Conservation (phyloP, 768 basidiomycete genomes). For the Cystoderma amianthinum region DNA sequence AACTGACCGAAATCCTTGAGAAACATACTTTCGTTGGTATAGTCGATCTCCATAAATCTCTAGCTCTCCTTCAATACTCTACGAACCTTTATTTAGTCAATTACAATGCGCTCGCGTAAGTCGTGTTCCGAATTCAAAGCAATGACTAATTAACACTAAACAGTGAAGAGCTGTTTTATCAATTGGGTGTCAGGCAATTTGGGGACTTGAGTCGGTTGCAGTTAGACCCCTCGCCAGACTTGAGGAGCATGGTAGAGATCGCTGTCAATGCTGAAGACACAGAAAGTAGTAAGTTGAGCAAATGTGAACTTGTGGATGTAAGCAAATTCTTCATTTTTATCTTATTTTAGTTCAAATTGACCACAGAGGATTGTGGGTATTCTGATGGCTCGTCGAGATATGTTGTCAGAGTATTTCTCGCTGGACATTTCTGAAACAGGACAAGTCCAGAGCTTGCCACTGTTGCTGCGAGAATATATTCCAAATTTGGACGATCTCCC, state of each 20-base stretch:
- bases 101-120: constrained; percentile 78
- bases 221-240: constrained; percentile 74
- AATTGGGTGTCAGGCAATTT: constrained; percentile 88
- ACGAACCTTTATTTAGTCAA: constrained; percentile 90
- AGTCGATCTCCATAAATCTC: constrained; percentile 64
- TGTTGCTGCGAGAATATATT: constrained; percentile 80
- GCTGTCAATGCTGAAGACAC: constrained; percentile 70
- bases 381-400: constrained; percentile 57
- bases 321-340: constrained; percentile 1
- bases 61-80: constrained; percentile 81
- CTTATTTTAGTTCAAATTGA: neutral
- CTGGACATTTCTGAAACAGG: constrained; percentile 64
- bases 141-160: constrained; percentile 1
- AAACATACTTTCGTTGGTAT: constrained; percentile 92
- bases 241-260: constrained; percentile 66
- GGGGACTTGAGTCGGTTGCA: constrained; percentile 72
- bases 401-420: constrained; percentile 92
- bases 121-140: constrained; percentile 7
- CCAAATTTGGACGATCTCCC: constrained; percentile 91
- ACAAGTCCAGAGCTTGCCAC: constrained; percentile 67
- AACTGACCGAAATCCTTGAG: constrained; percentile 73
- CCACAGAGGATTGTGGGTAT: constrained; percentile 57
- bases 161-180: constrained; percentile 94
- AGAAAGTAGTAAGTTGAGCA: constrained; percentile 44
- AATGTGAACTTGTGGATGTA: constrained; percentile 68